Base-by-base conservation (phyloP, 148 eudicot species). In the Nyssa sinensis region DNA sequence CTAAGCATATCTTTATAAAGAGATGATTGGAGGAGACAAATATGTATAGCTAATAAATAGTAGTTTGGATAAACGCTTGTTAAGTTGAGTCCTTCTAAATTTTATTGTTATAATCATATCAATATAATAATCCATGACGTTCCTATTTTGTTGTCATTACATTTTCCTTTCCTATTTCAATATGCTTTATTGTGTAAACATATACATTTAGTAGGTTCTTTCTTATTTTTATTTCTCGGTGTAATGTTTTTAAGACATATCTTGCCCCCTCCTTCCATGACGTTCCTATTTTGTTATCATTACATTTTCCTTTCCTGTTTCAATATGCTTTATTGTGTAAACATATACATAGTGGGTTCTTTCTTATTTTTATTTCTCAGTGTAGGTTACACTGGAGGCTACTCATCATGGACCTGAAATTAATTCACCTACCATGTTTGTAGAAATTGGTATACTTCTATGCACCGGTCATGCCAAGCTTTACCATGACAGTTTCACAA, bases 301-400 rank as follows among this genome's bases (percentile, higher is more conserved):
- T 61, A 28, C 3, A 11, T 34, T 34, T 30, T n/a, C n/a, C n/a
- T n/a, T n/a, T n/a, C n/a, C n/a, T n/a, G n/a, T n/a, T n/a, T 71
- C 3, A 31, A 1, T 25, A 33, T 55, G 53, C 69, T 23, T 74
- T 12, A 58, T 19, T 33, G n/a, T 55, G 14, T 24, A 11, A 32
- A 13, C 41, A 33, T 17, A 35, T 25, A 55, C 16, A 47, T 63
- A 65, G 28, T 60, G 30, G 35, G 31, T 12, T 61, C n/a, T 14
- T 73, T 58, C 12, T 23, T 69, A 62, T 58, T 24, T 24, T 47
- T 34, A 39, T 53, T 62, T 19, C 59, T 64, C 34, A 58, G 34
- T 79, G 76, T 82, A 90, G 95, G 84, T 90, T 66, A 88, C 95
- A 47, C 82, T 90, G 85, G 91, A 88, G 75, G 91, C 84, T n/a